A percentile compares a stretch with the other conserved stretches of the same genome.
These are phyloP conservation scores for Dactylellina sp. DNA, from an alignment of 2,329 filamentous ascomycete species.

Conservation along the genomic window DNA sequence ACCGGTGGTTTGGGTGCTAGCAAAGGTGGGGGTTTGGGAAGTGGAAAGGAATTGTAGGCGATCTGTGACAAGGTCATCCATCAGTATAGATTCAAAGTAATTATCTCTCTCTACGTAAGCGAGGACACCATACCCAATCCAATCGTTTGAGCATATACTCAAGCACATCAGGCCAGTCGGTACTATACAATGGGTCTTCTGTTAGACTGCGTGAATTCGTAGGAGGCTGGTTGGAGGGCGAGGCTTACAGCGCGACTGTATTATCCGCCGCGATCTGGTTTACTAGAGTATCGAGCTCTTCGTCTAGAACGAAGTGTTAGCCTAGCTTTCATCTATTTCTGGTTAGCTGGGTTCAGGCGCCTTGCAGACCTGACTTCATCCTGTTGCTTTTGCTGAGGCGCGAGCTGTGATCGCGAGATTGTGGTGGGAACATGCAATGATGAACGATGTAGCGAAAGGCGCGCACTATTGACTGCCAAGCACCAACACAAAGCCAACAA, in stretches of 20 bases:
- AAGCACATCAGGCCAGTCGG: constrained; percentile 52
- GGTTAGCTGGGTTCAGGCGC: constrained; percentile 1
- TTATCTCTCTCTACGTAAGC: too few relatives aligned
- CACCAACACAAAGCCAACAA: constrained; percentile 2
- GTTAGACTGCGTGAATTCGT: constrained; percentile 19
- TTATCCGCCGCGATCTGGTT: constrained; percentile 48
- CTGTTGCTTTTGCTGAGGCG: constrained; percentile 11
- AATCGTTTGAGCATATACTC: constrained; percentile 51
- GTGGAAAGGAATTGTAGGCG: constrained; percentile 55
- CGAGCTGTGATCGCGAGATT: constrained; percentile 19
- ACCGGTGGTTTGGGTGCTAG: constrained; percentile 42
- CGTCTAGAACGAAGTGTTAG: constrained; percentile 32
- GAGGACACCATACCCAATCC: constrained; percentile 30
- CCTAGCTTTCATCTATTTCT: background rate
- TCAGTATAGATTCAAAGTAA: constrained; percentile 16
- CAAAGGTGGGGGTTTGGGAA: constrained; percentile 45
- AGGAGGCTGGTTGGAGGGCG: background rate
- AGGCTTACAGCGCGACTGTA: constrained; percentile 37
- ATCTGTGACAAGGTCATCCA: constrained; percentile 16
- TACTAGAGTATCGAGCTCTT: constrained; percentile 52
- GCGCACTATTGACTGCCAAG: constrained; percentile 1
- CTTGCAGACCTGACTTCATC: constrained; percentile 57
- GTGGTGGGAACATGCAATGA: constrained; percentile 2
- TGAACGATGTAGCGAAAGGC: constrained; percentile 2
- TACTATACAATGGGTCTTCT: constrained; percentile 9